Evolutionary conservation across 2,329 filamentous ascomycete genomes (phyloP).

Genomic region (Pleurostoma richardsiae): DNA sequence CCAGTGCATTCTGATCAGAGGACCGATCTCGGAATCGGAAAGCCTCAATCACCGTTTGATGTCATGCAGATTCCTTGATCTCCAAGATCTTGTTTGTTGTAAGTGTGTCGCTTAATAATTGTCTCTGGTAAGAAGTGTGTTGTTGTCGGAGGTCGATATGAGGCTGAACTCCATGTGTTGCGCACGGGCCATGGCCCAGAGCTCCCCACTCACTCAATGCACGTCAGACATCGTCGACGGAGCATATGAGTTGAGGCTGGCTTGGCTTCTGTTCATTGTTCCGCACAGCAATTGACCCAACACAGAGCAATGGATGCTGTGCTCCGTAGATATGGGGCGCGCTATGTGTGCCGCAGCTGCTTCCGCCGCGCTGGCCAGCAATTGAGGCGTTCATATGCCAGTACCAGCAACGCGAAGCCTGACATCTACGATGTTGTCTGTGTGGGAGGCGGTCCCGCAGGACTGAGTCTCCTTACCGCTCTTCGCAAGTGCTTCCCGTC

Average conservation of each 20-base stretch:
- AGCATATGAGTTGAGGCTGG: no score
- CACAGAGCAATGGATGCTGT: slow-evolving; percentile 14
- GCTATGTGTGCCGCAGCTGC: slow-evolving; percentile 43
- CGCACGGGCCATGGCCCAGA: no score
- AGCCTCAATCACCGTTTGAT: not conserved
- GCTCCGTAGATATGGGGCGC: slow-evolving; percentile 15
- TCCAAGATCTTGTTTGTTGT: slow-evolving; percentile 40
- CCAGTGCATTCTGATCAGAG: not conserved
- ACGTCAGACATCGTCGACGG: no score
- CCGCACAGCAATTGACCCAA: not conserved
- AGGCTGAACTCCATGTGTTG: no score
- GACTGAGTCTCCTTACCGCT: slow-evolving; percentile 74
- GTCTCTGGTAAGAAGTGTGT: no score
- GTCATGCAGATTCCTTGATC: slow-evolving; percentile 11
- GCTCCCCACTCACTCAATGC: no score
- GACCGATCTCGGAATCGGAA: not conserved
- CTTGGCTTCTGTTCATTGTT: no score
- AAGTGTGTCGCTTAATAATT: no score
- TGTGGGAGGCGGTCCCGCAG: slow-evolving; percentile 84
- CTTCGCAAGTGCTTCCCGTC: slow-evolving; percentile 51
- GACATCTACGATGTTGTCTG: slow-evolving; percentile 93
- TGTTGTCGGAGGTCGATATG: no score
- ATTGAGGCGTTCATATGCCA: slow-evolving; percentile 35
- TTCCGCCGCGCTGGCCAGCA: slow-evolving; percentile 29
- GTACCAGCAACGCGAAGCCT: slow-evolving; percentile 32